These are phyloP conservation scores for Sanghuangporus baumii DNA, from an alignment of 1,284 basidiomycete genomes.

Conservation along the genomic window DNA sequence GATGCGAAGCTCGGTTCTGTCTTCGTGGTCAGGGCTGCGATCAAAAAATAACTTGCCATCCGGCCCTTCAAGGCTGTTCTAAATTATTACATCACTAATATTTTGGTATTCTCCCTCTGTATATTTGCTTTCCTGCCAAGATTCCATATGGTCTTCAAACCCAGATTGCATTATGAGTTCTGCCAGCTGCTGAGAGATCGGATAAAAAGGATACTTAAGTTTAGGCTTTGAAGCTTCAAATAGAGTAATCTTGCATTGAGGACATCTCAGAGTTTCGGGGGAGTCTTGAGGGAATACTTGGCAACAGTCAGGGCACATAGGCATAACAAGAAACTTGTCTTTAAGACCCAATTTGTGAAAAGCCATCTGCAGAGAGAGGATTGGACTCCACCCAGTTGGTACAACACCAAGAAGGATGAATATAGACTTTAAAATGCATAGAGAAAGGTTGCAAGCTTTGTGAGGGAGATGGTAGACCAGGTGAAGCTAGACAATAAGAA, in stretches of 20 bases:
- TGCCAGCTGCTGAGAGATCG: background rate
- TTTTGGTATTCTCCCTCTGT: background rate
- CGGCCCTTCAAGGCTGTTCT: conserved; percentile 8
- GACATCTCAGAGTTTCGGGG: background rate
- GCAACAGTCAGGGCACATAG: background rate
- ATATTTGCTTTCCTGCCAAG: background rate
- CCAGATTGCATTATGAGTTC: conserved; percentile 4
- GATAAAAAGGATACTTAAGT: background rate
- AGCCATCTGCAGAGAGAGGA: background rate
- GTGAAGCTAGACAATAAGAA: background rate
- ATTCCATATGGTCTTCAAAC: conserved; percentile 10
- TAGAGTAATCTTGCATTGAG: background rate
- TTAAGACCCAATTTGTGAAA: background rate
- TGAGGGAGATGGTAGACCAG: background rate
- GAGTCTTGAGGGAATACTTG: background rate
- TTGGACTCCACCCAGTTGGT: background rate
- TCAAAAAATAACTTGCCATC: conserved; percentile 8
- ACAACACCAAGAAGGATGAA: background rate
- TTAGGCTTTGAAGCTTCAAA: background rate
- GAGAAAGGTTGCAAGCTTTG: background rate
- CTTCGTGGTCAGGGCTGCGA: too few species aligned
- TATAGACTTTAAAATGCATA: background rate
- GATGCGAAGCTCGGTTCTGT: too few species aligned
- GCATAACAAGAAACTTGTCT: background rate
- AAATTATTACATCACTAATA: conserved; percentile 14